Conservation (phyloP, 2,329 filamentous ascomycete genomes). For the Reticulascus tulasneorum region DNA sequence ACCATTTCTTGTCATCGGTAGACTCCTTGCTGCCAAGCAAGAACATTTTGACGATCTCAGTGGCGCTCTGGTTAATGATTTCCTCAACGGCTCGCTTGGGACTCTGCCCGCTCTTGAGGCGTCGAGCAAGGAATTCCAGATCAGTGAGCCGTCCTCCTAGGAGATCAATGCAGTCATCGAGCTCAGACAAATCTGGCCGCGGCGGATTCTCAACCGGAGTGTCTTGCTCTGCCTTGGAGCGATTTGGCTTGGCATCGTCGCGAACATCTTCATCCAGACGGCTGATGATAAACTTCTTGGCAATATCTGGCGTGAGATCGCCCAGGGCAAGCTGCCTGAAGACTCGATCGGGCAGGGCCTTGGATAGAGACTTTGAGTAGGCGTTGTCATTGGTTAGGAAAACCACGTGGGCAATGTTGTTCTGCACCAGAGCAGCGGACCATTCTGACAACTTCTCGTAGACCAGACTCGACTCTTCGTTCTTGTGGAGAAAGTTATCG, state of each 20-base stretch:
- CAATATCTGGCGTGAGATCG: constrained; percentile 80
- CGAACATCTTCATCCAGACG: constrained; percentile 58
- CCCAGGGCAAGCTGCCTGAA: constrained; percentile 83
- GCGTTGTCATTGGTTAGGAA: constrained; percentile 89
- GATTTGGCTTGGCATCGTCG: constrained; percentile 17
- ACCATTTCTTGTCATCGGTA: constrained; percentile 61
- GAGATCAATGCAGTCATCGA: constrained; percentile 76
- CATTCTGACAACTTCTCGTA: constrained; percentile 84
- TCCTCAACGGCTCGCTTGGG: constrained; percentile 78
- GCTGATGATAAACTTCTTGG: constrained; percentile 84
- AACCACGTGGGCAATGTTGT: constrained; percentile 88
- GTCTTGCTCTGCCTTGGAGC: constrained; percentile 22
- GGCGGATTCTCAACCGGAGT: constrained; percentile 18
- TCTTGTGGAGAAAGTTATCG: constrained; percentile 87
- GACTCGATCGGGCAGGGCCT: constrained; percentile 83
- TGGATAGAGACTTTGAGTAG: constrained; percentile 81
- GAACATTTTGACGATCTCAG: constrained; percentile 92
- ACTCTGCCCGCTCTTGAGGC: constrained; percentile 81
- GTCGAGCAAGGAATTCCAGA: constrained; percentile 86
- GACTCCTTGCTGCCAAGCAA: constrained; percentile 58
- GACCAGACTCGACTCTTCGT: constrained; percentile 59
- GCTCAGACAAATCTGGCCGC: constrained; percentile 55
- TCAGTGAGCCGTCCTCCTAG: constrained; percentile 93
- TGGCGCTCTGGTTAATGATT: constrained; percentile 83
- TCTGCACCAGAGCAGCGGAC: constrained; percentile 79